phyloP scores from a whole-genome alignment of 306 rosid species.

The Pyrus bretschneideri region DNA sequence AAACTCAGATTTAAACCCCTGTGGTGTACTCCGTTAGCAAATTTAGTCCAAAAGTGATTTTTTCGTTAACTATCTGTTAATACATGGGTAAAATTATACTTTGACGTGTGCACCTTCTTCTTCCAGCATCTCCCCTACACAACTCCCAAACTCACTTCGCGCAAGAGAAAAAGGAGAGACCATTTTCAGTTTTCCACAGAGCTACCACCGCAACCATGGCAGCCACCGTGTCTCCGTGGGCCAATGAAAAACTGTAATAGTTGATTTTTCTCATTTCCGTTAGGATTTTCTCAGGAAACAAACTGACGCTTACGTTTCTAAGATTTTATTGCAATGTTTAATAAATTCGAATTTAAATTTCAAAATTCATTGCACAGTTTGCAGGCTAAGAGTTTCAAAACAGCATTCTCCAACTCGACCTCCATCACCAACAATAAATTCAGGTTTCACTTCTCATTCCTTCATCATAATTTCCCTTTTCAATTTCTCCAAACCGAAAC shows the following conservation, averaged over 20 bases:
- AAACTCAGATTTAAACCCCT: no score
- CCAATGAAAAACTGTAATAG: background rate
- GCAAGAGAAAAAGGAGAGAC: no score
- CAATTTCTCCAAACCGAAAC: constrained; percentile 11
- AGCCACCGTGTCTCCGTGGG: no score
- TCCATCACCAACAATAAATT: constrained; percentile 18
- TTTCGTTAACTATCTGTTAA: no score
- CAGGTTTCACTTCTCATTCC: constrained; percentile 35
- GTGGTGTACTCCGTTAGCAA: no score
- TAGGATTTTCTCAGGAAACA: constrained; percentile 20
- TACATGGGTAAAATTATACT: no score
- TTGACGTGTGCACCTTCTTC: no score
- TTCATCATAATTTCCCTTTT: background rate
- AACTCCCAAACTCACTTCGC: no score
- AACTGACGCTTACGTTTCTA: constrained; percentile 2
- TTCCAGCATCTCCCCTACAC: no score
- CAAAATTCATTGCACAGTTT: constrained; percentile 6
- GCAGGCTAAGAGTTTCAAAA: constrained; percentile 57
- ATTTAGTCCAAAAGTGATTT: no score
- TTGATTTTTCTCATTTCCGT: background rate
- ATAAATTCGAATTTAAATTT: background rate
- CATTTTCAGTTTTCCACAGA: no score
- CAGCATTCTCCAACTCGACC: constrained; percentile 30
- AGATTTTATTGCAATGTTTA: constrained; percentile 3
- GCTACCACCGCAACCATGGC: no score